Conservation (phyloP, 192 early-diverging fungal genomes). For the Powellomyces hirtus region DNA sequence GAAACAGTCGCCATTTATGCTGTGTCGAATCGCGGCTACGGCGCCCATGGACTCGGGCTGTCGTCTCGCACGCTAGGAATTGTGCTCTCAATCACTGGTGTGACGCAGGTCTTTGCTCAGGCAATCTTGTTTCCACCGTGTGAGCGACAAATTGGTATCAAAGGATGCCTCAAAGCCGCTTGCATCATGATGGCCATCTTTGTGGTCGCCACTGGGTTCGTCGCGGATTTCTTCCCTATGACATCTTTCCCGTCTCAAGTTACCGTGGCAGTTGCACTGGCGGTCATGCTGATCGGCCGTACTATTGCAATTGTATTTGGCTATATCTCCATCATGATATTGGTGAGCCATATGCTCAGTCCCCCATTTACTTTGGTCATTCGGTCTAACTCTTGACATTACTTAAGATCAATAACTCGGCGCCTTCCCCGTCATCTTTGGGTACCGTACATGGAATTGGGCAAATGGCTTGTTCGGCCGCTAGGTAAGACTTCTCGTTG, state of each 20-base stretch:
- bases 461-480: slow-evolving; percentile 21
- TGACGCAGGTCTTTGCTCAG: slow-evolving; percentile 22
- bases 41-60: slow-evolving; percentile 30
- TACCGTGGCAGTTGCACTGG: neutral
- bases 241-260: too few species aligned
- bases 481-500: slow-evolving; percentile 1
- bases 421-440: slow-evolving; percentile 15
- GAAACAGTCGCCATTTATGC: slow-evolving; percentile 44
- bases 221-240: slow-evolving; percentile 15
- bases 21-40: slow-evolving; percentile 33
- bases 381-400: neutral
- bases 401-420: slow-evolving; percentile 30
- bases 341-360: slow-evolving; percentile 17
- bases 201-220: slow-evolving; percentile 17
- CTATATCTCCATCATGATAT: slow-evolving; percentile 32
- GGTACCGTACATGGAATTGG: slow-evolving; percentile 38
- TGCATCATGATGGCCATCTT: slow-evolving; percentile 24
- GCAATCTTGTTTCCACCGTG: slow-evolving; percentile 18
- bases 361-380: neutral
- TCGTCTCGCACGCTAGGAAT: slow-evolving; percentile 16
- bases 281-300: slow-evolving; percentile 8
- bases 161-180: slow-evolving; percentile 16
- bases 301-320: slow-evolving; percentile 25
- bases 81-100: slow-evolving; percentile 20
- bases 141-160: slow-evolving; percentile 7